Conservation (phyloP, 306 rosid genomes). For the Carpinus viminea region DNA sequence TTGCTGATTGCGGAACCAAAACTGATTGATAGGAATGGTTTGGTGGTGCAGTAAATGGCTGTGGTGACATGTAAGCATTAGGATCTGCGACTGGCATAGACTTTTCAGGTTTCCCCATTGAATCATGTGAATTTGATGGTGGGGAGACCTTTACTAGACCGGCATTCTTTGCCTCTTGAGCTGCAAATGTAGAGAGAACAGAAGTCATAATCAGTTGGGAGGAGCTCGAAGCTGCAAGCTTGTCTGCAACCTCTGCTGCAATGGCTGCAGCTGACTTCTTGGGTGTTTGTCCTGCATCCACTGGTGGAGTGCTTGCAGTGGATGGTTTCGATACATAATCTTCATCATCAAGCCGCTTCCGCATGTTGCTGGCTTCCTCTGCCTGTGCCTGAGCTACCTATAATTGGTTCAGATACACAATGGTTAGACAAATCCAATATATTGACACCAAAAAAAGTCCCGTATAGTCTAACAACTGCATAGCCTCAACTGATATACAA, state of each 20-base stretch:
- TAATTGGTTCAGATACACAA: conserved; percentile 18
- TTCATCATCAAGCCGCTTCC: conserved; percentile 63
- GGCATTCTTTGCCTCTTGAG: conserved; percentile 81
- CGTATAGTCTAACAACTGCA: neutral
- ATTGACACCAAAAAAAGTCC: neutral
- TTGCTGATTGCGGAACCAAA: conserved; percentile 48
- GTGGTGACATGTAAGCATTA: conserved; percentile 53
- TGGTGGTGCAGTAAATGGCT: conserved; percentile 47
- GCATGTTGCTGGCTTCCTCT: conserved; percentile 80
- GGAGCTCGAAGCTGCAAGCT: conserved; percentile 89
- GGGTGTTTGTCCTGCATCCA: conserved; percentile 42
- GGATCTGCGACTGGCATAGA: conserved; percentile 51
- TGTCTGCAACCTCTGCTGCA: conserved; percentile 94
- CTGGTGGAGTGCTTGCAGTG: conserved; percentile 30
- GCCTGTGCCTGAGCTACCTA: conserved; percentile 89
- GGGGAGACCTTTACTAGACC: conserved; percentile 41
- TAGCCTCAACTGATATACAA: neutral
- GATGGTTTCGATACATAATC: conserved; percentile 50
- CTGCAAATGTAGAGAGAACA: conserved; percentile 87
- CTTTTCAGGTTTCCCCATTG: conserved; percentile 50
- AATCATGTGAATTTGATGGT: conserved; percentile 32
- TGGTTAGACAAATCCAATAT: neutral
- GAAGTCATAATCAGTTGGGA: conserved; percentile 89
- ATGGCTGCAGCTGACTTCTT: conserved; percentile 83
- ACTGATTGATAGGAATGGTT: conserved; percentile 73